A percentile compares a stretch with the other conserved stretches of the same genome.
Evolutionary conservation across 805 yeast species (phyloP).

Genomic region (Torulaspora gathmanii): DNA sequence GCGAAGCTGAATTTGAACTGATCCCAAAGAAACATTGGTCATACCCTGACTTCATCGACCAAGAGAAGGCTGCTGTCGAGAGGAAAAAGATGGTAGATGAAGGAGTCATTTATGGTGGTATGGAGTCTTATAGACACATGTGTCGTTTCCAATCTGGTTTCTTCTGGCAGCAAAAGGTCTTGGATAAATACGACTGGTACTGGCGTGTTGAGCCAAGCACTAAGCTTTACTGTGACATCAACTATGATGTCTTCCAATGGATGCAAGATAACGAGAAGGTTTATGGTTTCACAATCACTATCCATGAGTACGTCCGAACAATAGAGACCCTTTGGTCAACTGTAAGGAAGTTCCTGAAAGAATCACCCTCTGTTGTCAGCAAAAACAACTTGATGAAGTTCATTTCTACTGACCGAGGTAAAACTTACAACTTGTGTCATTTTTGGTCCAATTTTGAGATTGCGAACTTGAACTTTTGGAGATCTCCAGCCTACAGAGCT

Average conservation of each 20-base stretch:
- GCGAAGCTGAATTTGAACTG: slow-evolving; percentile 63
- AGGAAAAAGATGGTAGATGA: slow-evolving; percentile 53
- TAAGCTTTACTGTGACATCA: slow-evolving; percentile 68
- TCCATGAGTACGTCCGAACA: slow-evolving; percentile 65
- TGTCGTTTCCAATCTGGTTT: slow-evolving; percentile 85
- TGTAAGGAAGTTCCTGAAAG: slow-evolving; percentile 57
- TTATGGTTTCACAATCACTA: slow-evolving; percentile 72
- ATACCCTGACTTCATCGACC: slow-evolving; percentile 76
- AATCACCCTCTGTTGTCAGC: slow-evolving; percentile 55
- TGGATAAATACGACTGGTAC: slow-evolving; percentile 73
- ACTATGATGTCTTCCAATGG: slow-evolving; percentile 72
- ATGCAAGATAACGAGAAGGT: slow-evolving; percentile 70
- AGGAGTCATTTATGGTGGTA: slow-evolving; percentile 67
- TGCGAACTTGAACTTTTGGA: slow-evolving; percentile 68
- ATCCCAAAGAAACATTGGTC: slow-evolving; percentile 83
- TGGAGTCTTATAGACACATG: slow-evolving; percentile 80
- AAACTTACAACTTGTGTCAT: slow-evolving; percentile 76
- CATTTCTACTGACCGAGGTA: slow-evolving; percentile 65
- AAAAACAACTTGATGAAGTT: slow-evolving; percentile 63
- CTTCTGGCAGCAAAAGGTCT: slow-evolving; percentile 65
- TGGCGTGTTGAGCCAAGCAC: slow-evolving; percentile 92
- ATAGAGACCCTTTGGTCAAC: slow-evolving; percentile 74
- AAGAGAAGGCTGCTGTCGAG: slow-evolving; percentile 57
- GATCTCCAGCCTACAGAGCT: slow-evolving; percentile 60
- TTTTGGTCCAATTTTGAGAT: slow-evolving; percentile 87